Percentiles rank a stretch among this genome's conserved stretches.
Conservation (phyloP, 352 stramenopile genomes). For the Pelagophyceae sp. region DNA sequence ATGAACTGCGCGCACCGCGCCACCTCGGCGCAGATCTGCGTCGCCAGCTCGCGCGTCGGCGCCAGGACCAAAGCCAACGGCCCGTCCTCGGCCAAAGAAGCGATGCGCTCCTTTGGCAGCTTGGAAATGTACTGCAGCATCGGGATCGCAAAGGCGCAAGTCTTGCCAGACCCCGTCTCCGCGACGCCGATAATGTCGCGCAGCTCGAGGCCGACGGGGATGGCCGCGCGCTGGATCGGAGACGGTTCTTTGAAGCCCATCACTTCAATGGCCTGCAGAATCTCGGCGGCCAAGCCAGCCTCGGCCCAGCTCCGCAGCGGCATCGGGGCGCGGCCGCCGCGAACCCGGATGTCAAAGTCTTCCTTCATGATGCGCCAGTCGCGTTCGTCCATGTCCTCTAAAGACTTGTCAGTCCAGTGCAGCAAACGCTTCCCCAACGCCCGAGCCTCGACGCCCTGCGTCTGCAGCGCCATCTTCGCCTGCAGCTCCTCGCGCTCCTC, state of each 20-base stretch:
- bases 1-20: conserved; percentile 45
- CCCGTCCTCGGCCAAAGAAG: conserved; percentile 76
- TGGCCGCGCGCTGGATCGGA: conserved; percentile 94
- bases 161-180: conserved; percentile 97
- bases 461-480: conserved; percentile 41
- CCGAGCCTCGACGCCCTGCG: conserved; percentile 25
- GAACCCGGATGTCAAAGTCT: conserved; percentile 96
- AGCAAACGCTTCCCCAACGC: conserved; percentile 25
- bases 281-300: conserved; percentile 46
- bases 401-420: conserved; percentile 84
- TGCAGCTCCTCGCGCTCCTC: conserved; percentile 57
- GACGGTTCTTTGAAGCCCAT: conserved; percentile 90
- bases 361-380: conserved; percentile 99
- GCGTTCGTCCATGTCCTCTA: conserved; percentile 60
- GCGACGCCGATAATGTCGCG: conserved; percentile 97
- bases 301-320: conserved; percentile 85
- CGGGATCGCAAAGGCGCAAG: conserved; percentile 92
- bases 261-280: conserved; percentile 76
- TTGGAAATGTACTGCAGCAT: conserved; percentile 88
- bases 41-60: conserved; percentile 90
- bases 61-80: conserved; percentile 95
- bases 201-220: conserved; percentile 87
- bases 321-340: conserved; percentile 68
- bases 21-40: conserved; percentile 89
- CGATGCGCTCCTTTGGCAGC: conserved; percentile 65